Conservation (phyloP, 2,329 filamentous ascomycete genomes). For the Colletotrichum orbiculare region DNA sequence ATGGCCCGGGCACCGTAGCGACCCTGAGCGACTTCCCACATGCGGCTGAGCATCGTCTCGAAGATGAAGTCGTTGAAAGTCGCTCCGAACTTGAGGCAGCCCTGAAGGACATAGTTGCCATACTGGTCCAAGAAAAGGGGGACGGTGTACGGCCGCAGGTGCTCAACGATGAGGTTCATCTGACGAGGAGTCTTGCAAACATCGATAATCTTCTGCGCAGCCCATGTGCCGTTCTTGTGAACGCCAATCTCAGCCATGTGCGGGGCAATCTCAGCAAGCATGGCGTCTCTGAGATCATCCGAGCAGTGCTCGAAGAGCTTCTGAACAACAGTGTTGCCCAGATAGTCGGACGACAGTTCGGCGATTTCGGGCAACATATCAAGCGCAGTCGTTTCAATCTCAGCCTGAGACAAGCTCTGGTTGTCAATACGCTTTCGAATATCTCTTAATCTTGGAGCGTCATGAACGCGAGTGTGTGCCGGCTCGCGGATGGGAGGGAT, state of each 20-base stretch:
- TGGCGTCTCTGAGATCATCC: slow-evolving; percentile 88
- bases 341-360: slow-evolving; percentile 93
- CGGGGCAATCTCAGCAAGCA: slow-evolving; percentile 88
- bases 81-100: slow-evolving; percentile 89
- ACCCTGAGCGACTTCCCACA: slow-evolving; percentile 94
- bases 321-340: slow-evolving; percentile 99
- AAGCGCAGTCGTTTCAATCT: slow-evolving; percentile 91
- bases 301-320: slow-evolving; percentile 98
- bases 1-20: slow-evolving; percentile 95
- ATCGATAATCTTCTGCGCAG: slow-evolving; percentile 98
- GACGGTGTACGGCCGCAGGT: slow-evolving; percentile 86
- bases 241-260: slow-evolving; percentile 96
- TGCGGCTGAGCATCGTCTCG: slow-evolving; percentile 91
- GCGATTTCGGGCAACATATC: slow-evolving; percentile 98
- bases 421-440: slow-evolving; percentile 99
- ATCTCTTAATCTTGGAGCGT: slow-evolving; percentile 93
- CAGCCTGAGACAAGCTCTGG: slow-evolving; percentile 82
- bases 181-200: slow-evolving; percentile 88
- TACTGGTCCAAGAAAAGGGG: slow-evolving; percentile 97
- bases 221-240: slow-evolving; percentile 99
- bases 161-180: slow-evolving; percentile 85
- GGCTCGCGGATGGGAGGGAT: slow-evolving; percentile 92
- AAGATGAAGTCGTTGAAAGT: slow-evolving; percentile 98
- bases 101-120: slow-evolving; percentile 97
- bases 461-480: slow-evolving; percentile 87